These are phyloP conservation scores for Zostera marina DNA, from an alignment of 116 monocot genomes.

Conservation along the genomic window DNA sequence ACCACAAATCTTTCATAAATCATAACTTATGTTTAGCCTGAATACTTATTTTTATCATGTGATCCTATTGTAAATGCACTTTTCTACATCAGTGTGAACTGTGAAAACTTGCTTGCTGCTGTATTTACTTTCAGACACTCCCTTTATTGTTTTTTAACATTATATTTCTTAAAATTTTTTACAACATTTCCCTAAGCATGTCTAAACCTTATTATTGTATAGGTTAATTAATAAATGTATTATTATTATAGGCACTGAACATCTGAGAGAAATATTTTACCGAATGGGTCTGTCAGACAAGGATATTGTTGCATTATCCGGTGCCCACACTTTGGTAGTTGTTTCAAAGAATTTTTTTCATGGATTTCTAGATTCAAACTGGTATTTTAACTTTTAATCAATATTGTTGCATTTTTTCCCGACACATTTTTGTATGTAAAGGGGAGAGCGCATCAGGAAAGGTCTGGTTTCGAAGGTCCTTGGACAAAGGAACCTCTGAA, in stretches of 20 bases:
- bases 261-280: constrained; percentile 73
- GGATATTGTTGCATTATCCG: constrained; percentile 82
- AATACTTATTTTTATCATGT: too few relatives aligned
- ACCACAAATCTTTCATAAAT: too few relatives aligned
- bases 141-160: too few relatives aligned
- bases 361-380: not conserved
- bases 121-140: too few relatives aligned
- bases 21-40: too few relatives aligned
- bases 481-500: constrained; percentile 87
- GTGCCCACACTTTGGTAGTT: constrained; percentile 62
- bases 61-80: too few relatives aligned
- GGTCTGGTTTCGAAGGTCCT: constrained; percentile 88
- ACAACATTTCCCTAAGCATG: not conserved
- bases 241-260: constrained; percentile 21
- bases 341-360: not conserved
- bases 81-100: too few relatives aligned
- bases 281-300: constrained; percentile 89
- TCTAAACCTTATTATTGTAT: not conserved
- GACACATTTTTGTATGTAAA: not conserved
- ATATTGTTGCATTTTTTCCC: not conserved
- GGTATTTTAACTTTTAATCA: not conserved
- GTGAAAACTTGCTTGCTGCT: too few relatives aligned
- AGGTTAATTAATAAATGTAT: not conserved
- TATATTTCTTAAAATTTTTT: too few relatives aligned
- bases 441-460: constrained; percentile 84